Percentiles rank a stretch among this genome's conserved stretches.
These are phyloP conservation scores for Mycena galopus DNA, from an alignment of 768 basidiomycete species.

Conservation along the genomic window DNA sequence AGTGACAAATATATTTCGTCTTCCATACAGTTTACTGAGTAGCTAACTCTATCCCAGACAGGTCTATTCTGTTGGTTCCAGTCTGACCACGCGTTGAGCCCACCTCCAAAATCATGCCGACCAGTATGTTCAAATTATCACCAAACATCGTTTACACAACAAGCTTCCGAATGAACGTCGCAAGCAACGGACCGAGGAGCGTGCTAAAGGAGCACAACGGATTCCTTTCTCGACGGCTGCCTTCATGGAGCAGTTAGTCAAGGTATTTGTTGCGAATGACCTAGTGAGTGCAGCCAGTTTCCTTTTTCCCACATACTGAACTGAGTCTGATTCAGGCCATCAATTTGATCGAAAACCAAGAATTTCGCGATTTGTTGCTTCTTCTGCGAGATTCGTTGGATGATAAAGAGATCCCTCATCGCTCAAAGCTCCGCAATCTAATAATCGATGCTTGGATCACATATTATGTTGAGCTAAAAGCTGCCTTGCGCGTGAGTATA, in stretches of 20 bases:
- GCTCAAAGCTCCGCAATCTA: not conserved
- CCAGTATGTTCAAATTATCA: not conserved
- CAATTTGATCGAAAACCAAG: not conserved
- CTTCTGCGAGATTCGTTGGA: not conserved
- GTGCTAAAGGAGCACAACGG: not conserved
- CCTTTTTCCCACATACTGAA: no score
- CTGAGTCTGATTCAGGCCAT: not conserved
- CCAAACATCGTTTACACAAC: not conserved
- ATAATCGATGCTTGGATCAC: conserved; percentile 6
- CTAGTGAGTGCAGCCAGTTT: not conserved
- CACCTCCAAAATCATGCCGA: not conserved
- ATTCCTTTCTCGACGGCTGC: not conserved
- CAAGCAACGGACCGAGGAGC: conserved; percentile 1
- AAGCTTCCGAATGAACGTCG: not conserved
- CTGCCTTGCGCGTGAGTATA: not conserved
- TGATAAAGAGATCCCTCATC: conserved; percentile 1
- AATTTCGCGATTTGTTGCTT: not conserved
- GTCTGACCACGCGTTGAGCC: not conserved
- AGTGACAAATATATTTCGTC: not conserved
- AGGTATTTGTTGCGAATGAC: conserved; percentile 9
- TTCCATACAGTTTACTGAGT: not conserved
- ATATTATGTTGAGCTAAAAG: conserved; percentile 15
- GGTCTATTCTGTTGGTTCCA: not conserved
- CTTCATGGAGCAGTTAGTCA: not conserved
- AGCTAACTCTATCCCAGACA: not conserved